Conservation (phyloP, 352 stramenopile genomes). For the Globisporangium spiculum region DNA sequence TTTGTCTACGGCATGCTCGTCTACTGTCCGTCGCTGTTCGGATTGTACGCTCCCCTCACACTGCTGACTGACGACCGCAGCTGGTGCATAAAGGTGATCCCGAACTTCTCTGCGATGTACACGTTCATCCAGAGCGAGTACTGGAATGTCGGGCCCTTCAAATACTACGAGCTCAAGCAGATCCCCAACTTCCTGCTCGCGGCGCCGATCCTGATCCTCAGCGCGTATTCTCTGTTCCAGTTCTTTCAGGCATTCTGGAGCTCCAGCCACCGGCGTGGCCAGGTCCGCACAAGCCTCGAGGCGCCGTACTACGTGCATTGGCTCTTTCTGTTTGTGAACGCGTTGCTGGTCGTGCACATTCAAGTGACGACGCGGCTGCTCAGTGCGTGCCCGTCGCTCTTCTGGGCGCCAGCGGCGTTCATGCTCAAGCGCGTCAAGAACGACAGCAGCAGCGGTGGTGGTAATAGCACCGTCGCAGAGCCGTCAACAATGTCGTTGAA, state of each 20-base stretch:
- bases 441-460: background rate
- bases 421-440: slow-evolving; percentile 3
- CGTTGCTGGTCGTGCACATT: slow-evolving; percentile 79
- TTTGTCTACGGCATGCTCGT: slow-evolving; percentile 54
- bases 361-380: slow-evolving; percentile 85
- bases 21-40: slow-evolving; percentile 61
- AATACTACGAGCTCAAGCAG: slow-evolving; percentile 93
- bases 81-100: slow-evolving; percentile 65
- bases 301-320: slow-evolving; percentile 69
- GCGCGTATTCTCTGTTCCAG: slow-evolving; percentile 37
- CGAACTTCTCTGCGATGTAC: slow-evolving; percentile 90
- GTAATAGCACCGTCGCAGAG: background rate
- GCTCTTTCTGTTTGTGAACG: slow-evolving; percentile 74
- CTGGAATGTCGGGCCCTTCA: slow-evolving; percentile 94
- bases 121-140: slow-evolving; percentile 93
- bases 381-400: slow-evolving; percentile 69
- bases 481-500: slow-evolving; percentile 14
- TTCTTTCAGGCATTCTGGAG: slow-evolving; percentile 28
- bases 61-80: slow-evolving; percentile 39
- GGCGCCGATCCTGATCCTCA: slow-evolving; percentile 78
- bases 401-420: slow-evolving; percentile 62
- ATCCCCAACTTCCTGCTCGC: slow-evolving; percentile 95
- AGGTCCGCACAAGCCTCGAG: slow-evolving; percentile 12
- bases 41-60: slow-evolving; percentile 5
- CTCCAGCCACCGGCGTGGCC: too few species aligned